phyloP scores from a whole-genome alignment of 2,329 filamentous ascomycete species.

The Nigrospora sphaerica region DNA sequence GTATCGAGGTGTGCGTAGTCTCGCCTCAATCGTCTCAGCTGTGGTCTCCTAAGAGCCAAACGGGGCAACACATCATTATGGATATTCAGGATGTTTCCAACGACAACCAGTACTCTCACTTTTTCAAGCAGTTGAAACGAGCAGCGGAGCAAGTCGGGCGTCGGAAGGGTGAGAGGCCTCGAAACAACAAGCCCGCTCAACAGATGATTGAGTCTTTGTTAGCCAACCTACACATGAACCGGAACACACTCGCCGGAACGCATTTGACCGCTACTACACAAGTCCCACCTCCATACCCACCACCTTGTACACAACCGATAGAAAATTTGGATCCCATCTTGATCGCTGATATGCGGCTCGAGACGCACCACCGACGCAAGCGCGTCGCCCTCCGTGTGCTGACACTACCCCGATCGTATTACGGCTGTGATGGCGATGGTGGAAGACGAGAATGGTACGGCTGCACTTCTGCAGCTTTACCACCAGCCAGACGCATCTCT shows the following conservation, averaged over 20 bases:
- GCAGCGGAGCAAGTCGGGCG: constrained; percentile 1
- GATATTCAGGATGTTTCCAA: constrained; percentile 6
- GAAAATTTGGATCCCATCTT: constrained; percentile 13
- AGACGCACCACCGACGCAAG: constrained; percentile 18
- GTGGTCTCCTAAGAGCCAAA: no score
- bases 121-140: not conserved
- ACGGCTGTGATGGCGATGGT: constrained; percentile 19
- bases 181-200: constrained; percentile 3
- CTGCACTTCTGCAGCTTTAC: constrained; percentile 29
- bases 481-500: constrained; percentile 30
- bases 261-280: constrained; percentile 2
- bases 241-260: not conserved
- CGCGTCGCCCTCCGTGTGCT: constrained; percentile 9
- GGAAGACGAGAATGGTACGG: constrained; percentile 30
- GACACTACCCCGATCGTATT: constrained; percentile 10
- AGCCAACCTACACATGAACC: not conserved
- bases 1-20: no score
- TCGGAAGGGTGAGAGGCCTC: constrained; percentile 9
- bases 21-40: no score
- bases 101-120: not conserved
- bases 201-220: constrained; percentile 3
- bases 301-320: constrained; percentile 13
- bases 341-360: constrained; percentile 21
- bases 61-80: constrained; percentile 1
- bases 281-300: constrained; percentile 14